Evolutionary conservation across 768 basidiomycete species (phyloP), one percentile per base, ranked within the genome.

Genomic region (Cystofilobasidium capitatum): DNA sequence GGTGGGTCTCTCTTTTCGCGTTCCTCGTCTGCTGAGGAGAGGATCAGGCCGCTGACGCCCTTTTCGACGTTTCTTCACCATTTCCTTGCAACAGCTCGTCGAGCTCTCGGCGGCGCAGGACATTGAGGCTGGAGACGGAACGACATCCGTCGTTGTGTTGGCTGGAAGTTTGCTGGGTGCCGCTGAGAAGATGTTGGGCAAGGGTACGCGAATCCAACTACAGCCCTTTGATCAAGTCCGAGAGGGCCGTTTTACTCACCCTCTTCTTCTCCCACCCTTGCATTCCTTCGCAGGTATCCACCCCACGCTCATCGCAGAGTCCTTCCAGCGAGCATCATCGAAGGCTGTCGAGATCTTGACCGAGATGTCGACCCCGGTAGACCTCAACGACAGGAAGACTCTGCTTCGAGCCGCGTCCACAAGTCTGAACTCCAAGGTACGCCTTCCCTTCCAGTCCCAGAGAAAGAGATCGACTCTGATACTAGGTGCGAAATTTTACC

Each of bases 21-120:
- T 44, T 22, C 22, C 51, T 42, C 42, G 8, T 26, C 16, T 10
- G 10, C 10, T 13, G 17, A 29, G 29, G 24, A 62, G 26, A 26
- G 22, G 26, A 22, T 22, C 9, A 3, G 22, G 31, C 47, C 20
- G 40, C 60, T 67, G 47, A 40, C 47, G 13, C 36, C 57, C 14
- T 26, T 13, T 31, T 47, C 39, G 35, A 26, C 22, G 22, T 24
- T 40, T 26, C 13, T 42, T 44, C 20, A 1, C 42, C 39, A 3
- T 42, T 33, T 29, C 1, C 36, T 62, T 39, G 45, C 71, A 70
- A n/a, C 74, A 97, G 94, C 84, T 99, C 49, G 96, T 99, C 65
- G 94, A 99, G 79, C 81, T 99, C 29, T 97, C 94, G 42, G 89
- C 89, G 44, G 96, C 96, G 20, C 96, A 99, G 81, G 96, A 99